Conservation (phyloP, 768 basidiomycete species). For the Agaricus sinodeliciosus region DNA sequence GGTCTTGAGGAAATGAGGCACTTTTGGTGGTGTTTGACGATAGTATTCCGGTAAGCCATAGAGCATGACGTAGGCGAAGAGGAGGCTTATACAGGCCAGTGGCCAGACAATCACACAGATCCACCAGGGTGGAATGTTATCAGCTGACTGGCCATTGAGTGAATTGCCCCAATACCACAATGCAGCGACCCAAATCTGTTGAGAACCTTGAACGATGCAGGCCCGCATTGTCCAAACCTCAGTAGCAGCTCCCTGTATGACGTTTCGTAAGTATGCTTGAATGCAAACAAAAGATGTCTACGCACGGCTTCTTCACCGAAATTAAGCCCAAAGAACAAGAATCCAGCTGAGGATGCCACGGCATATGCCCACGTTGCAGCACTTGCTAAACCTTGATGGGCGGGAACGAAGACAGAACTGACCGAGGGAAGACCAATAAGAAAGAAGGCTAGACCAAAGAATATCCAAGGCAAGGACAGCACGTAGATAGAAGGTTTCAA, state of each 20-base stretch:
- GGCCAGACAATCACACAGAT: slow-evolving; percentile 82
- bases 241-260: slow-evolving; percentile 75
- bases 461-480: slow-evolving; percentile 82
- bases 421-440: slow-evolving; percentile 85
- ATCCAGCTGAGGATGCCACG: slow-evolving; percentile 86
- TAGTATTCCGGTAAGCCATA: slow-evolving; percentile 92
- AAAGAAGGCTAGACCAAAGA: slow-evolving; percentile 89
- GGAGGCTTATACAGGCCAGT: slow-evolving; percentile 62
- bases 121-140: slow-evolving; percentile 72
- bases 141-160: slow-evolving; percentile 49
- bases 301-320: slow-evolving; percentile 93
- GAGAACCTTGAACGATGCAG: slow-evolving; percentile 90
- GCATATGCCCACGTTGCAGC: slow-evolving; percentile 90
- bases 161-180: slow-evolving; percentile 95
- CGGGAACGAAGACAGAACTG: slow-evolving; percentile 44
- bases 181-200: slow-evolving; percentile 93
- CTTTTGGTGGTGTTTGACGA: slow-evolving; percentile 89
- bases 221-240: slow-evolving; percentile 92
- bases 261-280: slow-evolving; percentile 10
- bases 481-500: slow-evolving; percentile 85
- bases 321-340: slow-evolving; percentile 91
- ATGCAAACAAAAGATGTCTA: slow-evolving; percentile 7
- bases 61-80: slow-evolving; percentile 79
- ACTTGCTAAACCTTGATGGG: slow-evolving; percentile 65
- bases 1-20: slow-evolving; percentile 87